These are phyloP conservation scores for Claviceps sorghi DNA, from an alignment of 2,329 filamentous ascomycete genomes.

Conservation along the genomic window DNA sequence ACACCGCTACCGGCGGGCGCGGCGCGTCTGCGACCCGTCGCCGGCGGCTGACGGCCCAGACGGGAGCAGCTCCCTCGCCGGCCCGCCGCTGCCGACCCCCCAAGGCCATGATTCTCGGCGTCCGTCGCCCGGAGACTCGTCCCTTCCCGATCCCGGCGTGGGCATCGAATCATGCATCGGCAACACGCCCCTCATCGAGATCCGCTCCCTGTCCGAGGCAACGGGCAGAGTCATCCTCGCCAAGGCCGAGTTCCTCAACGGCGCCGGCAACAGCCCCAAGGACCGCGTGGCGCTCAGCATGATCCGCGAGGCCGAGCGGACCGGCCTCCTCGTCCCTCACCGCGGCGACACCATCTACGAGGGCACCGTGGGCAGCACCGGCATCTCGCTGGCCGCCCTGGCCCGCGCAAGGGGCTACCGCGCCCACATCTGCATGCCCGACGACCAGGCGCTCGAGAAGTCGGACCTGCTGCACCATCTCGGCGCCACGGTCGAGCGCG, in stretches of 20 bases:
- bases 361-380: conserved; percentile 90
- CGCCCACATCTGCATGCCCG: conserved; percentile 94
- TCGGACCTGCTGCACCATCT: conserved; percentile 76
- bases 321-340: conserved; percentile 59
- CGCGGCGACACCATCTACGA: conserved; percentile 94
- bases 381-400: conserved; percentile 83
- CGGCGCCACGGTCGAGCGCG: conserved; percentile 82
- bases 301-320: conserved; percentile 66
- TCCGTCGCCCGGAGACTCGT: background rate
- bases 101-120: conserved; percentile 33
- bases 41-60: conserved; percentile 12
- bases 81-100: too few relatives aligned
- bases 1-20: conserved; percentile 39
- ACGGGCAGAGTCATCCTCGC: conserved; percentile 83
- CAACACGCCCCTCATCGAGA: conserved; percentile 76
- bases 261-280: conserved; percentile 84
- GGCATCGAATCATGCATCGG: conserved; percentile 89
- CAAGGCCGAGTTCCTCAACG: conserved; percentile 94
- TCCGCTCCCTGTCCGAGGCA: conserved; percentile 70
- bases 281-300: conserved; percentile 87
- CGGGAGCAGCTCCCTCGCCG: too few relatives aligned
- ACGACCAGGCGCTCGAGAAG: conserved; percentile 81
- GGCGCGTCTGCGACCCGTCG: conserved; percentile 6
- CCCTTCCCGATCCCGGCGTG: conserved; percentile 25
- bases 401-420: conserved; percentile 79